Evolutionary conservation across 2,329 filamentous ascomycete species (phyloP).

Genomic region (Neonectria hederae): DNA sequence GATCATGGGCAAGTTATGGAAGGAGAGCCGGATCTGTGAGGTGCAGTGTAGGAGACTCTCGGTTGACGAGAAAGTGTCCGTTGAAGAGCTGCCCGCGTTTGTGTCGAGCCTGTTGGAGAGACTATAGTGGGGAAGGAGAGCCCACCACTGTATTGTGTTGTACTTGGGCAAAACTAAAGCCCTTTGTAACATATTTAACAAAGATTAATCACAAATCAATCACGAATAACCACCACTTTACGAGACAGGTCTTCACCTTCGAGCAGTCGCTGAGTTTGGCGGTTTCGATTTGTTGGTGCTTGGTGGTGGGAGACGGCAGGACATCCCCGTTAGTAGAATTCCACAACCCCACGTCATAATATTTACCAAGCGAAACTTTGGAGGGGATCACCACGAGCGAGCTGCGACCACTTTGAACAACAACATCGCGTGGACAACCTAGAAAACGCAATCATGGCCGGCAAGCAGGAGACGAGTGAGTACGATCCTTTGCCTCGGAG

Average conservation of each 20-base stretch:
- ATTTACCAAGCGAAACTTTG: constrained; percentile 41
- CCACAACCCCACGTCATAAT: constrained; percentile 45
- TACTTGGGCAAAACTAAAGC: background rate
- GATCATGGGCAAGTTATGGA: constrained; percentile 79
- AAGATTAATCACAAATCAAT: too few species aligned
- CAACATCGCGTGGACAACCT: constrained; percentile 13
- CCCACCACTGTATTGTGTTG: background rate
- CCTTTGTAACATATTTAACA: constrained; percentile 10
- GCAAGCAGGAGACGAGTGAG: constrained; percentile 48
- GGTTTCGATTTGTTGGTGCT: background rate
- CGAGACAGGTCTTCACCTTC: background rate
- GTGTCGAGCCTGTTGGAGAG: constrained; percentile 58
- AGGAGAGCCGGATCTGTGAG: constrained; percentile 68
- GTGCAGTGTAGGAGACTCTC: constrained; percentile 79
- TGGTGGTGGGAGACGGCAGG: constrained; percentile 1
- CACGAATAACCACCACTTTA: background rate
- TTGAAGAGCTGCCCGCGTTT: constrained; percentile 55
- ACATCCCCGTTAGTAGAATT: constrained; percentile 46
- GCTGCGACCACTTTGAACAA: constrained; percentile 8
- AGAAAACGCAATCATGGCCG: constrained; percentile 42
- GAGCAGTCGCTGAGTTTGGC: background rate
- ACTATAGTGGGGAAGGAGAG: constrained; percentile 51
- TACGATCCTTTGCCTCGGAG: background rate
- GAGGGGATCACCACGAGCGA: constrained; percentile 37
- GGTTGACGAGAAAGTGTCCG: constrained; percentile 66